Percentiles rank a stretch among this genome's conserved stretches.
Conservation (phyloP, 164 flowering plant genomes). For the Chloranthus sessilifolius region DNA sequence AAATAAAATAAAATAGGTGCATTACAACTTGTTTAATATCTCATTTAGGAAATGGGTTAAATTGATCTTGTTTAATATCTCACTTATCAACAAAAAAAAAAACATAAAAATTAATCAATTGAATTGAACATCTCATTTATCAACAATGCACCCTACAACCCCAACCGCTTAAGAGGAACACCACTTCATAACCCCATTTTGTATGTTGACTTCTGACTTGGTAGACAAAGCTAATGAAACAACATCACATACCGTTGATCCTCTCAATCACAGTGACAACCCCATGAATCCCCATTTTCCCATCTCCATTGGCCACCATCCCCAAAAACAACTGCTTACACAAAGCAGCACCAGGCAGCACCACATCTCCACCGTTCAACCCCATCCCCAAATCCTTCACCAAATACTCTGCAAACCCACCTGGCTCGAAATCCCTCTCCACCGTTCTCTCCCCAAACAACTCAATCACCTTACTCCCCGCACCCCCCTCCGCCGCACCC, state of each 20-base stretch:
- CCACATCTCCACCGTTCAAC: conserved; percentile 33
- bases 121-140: no score
- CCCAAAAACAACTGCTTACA: conserved; percentile 51
- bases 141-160: no score
- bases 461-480: conserved; percentile 72
- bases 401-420: conserved; percentile 71
- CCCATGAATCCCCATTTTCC: conserved; percentile 65
- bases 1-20: no score
- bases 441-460: conserved; percentile 70
- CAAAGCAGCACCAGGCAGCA: conserved; percentile 70
- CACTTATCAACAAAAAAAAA: no score
- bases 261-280: conserved; percentile 51
- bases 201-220: no score
- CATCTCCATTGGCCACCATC: conserved; percentile 80
- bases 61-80: no score
- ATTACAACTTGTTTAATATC: no score
- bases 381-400: conserved; percentile 92
- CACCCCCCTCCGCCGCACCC: conserved; percentile 56
- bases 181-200: no score
- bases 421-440: conserved; percentile 60
- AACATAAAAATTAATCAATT: no score
- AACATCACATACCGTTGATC: conserved; percentile 48
- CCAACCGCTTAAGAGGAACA: no score
- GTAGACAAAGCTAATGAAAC: no score
- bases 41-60: no score